Conservation (phyloP, 2,329 filamentous ascomycete species). For the Paracoccidioides lutzii region DNA sequence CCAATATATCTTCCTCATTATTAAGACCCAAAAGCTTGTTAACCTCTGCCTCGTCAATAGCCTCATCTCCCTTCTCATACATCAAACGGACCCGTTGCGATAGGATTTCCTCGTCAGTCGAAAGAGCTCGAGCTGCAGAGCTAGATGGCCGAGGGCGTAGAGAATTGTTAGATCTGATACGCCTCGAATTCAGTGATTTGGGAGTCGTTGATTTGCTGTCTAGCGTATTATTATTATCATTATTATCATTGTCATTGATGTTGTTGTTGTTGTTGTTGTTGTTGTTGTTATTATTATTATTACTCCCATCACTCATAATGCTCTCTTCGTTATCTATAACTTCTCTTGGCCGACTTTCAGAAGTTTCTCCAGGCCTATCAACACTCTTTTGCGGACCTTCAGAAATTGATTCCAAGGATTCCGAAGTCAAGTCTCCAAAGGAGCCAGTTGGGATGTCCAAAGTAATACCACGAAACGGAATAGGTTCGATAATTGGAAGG, state of each 20-base stretch:
- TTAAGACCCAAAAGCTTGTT: constrained; percentile 22
- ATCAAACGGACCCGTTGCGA: constrained; percentile 51
- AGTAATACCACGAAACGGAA: constrained; percentile 37
- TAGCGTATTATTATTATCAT: background rate
- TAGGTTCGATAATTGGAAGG: constrained; percentile 23
- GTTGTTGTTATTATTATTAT: background rate
- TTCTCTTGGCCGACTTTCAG: background rate
- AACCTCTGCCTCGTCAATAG: constrained; percentile 33
- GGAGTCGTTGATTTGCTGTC: constrained; percentile 9
- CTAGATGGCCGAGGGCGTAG: constrained; percentile 26
- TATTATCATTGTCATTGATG: background rate
- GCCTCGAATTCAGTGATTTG: constrained; percentile 16
- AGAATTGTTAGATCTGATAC: constrained; percentile 23
- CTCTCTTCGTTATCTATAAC: background rate
- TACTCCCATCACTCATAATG: background rate
- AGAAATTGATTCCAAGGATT: constrained; percentile 27
- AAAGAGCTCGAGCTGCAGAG: constrained; percentile 39
- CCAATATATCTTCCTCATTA: constrained; percentile 30
- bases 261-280: background rate
- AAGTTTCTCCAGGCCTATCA: background rate
- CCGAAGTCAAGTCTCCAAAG: constrained; percentile 40
- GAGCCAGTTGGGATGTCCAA: constrained; percentile 43
- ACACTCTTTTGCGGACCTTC: background rate
- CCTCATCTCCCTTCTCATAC: constrained; percentile 50
- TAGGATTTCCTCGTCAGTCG: constrained; percentile 50